Conservation (phyloP, 1,284 basidiomycete species). For the Grifola frondosa region DNA sequence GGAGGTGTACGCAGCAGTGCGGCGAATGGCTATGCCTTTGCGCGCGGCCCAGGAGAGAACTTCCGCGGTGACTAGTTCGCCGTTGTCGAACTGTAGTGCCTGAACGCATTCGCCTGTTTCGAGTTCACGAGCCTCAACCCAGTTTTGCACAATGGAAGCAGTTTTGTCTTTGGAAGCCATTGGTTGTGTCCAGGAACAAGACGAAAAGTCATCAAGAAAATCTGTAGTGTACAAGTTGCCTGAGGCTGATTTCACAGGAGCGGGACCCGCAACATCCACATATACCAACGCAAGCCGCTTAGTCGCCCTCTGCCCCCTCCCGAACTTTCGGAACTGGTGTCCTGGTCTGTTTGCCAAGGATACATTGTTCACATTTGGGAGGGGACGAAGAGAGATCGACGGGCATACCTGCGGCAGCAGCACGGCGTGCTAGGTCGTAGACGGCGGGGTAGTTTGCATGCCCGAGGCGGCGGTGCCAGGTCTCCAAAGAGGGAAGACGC, state of each 20-base stretch:
- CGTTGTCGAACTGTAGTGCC: constrained; percentile 28
- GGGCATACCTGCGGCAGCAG: constrained; percentile 34
- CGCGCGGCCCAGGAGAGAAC: constrained; percentile 21
- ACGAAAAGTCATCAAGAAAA: constrained; percentile 35
- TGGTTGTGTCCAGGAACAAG: constrained; percentile 30
- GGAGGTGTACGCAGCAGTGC: constrained; percentile 23
- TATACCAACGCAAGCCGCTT: constrained; percentile 29
- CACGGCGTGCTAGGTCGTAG: constrained; percentile 25
- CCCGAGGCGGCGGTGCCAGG: constrained; percentile 33
- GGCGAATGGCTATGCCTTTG: constrained; percentile 1
- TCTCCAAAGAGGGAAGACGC: constrained; percentile 19
- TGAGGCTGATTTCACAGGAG: constrained; percentile 21
- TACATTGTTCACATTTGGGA: constrained; percentile 24
- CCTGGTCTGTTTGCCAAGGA: constrained; percentile 19
- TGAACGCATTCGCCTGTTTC: constrained; percentile 22
- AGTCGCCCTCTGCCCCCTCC: constrained; percentile 17
- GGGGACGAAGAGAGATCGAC: constrained; percentile 21
- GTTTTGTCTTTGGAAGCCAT: constrained; percentile 28
- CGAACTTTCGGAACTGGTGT: constrained; percentile 8
- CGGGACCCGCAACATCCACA: constrained; percentile 33
- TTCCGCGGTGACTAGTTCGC: constrained; percentile 29
- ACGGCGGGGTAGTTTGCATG: constrained; percentile 31
- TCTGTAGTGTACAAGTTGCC: constrained; percentile 35
- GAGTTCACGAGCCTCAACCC: constrained; percentile 21
- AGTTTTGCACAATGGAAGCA: constrained; percentile 20